Evolutionary conservation across 2,329 filamentous ascomycete genomes (phyloP), one percentile per base, ranked within the genome.

Genomic region (Eutypa lata): DNA sequence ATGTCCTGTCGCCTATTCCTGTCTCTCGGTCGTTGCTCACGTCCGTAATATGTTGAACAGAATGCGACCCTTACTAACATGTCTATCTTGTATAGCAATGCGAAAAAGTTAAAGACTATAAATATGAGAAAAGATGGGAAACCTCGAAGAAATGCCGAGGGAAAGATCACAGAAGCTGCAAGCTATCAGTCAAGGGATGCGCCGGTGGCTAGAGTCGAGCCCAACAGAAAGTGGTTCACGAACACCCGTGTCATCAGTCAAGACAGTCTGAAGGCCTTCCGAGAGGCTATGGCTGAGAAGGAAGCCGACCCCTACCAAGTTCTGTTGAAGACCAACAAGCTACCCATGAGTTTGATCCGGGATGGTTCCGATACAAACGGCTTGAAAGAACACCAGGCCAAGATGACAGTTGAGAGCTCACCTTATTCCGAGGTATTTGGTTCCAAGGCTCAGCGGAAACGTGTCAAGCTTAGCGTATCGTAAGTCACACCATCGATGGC

Each of bases 201-300:
- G 21, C 92, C 93, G 46, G 84, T 81, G 54, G 94, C 93, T 61
- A 84, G 92, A 60, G 89, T 97, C 67, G 93, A 97, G 77, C 94
- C 94, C 48, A 95, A 97, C 75, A 83, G 94, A 66, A 95, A 95
- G 75, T 99, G 94, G 94, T 99, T 99, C 75, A 90, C 88, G 65
- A 97, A 97, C 72, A 96, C 93, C 33, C 80, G 94, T 60, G 82
- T 85, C 49, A 96, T 97, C 66, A 91, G 89, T 1, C 93, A 97
- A 69, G 90, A 96, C 69, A 90, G 91, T 3, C 79, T 97, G 57
- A 83, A 83, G 44, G 86, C 89, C 2, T 99, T 99, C 75, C 86
- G 94, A 57, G 88, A 92, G 55, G 94, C 94, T 24, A 93, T 99
- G 73, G 90, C 90, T 42, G 91, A 96, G 72, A 89, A 92, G 72